Percentiles rank a stretch among this genome's conserved stretches.
These are phyloP conservation scores for Scleroderma citrinum DNA, from an alignment of 768 basidiomycete species.

Conservation along the genomic window DNA sequence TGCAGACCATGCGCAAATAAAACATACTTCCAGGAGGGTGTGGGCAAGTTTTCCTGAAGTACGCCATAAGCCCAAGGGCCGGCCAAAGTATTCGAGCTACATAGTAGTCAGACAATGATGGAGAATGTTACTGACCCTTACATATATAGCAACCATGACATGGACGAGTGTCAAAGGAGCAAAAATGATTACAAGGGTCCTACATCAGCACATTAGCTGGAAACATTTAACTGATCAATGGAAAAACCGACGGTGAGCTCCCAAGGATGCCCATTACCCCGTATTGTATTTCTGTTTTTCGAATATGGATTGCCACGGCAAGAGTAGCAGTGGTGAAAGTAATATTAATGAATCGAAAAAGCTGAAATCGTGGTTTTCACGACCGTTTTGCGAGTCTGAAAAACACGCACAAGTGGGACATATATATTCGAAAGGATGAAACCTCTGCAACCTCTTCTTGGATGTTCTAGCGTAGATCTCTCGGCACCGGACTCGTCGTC, in stretches of 20 bases:
- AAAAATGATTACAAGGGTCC: slow-evolving; percentile 81
- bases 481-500: slow-evolving; percentile 25
- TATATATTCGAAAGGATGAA: slow-evolving; percentile 74
- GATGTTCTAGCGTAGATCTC: slow-evolving; percentile 22
- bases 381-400: not conserved
- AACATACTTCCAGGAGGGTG: slow-evolving; percentile 82
- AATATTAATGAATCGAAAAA: slow-evolving; percentile 83
- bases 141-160: slow-evolving; percentile 83
- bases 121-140: slow-evolving; percentile 32
- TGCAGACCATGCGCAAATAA: slow-evolving; percentile 93
- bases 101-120: slow-evolving; percentile 14
- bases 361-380: slow-evolving; percentile 35
- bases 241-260: slow-evolving; percentile 62
- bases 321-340: slow-evolving; percentile 75
- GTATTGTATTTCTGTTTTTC: slow-evolving; percentile 45
- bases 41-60: slow-evolving; percentile 83
- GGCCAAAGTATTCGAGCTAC: slow-evolving; percentile 89
- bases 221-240: not conserved
- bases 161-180: slow-evolving; percentile 77
- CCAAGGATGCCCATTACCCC: slow-evolving; percentile 67
- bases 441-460: slow-evolving; percentile 44
- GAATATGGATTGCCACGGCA: slow-evolving; percentile 73
- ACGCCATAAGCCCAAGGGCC: slow-evolving; percentile 87
- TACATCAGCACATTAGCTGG: slow-evolving; percentile 19
- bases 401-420: slow-evolving; percentile 62